phyloP scores from a whole-genome alignment of 257 asterid species.

The Rhazya stricta region DNA sequence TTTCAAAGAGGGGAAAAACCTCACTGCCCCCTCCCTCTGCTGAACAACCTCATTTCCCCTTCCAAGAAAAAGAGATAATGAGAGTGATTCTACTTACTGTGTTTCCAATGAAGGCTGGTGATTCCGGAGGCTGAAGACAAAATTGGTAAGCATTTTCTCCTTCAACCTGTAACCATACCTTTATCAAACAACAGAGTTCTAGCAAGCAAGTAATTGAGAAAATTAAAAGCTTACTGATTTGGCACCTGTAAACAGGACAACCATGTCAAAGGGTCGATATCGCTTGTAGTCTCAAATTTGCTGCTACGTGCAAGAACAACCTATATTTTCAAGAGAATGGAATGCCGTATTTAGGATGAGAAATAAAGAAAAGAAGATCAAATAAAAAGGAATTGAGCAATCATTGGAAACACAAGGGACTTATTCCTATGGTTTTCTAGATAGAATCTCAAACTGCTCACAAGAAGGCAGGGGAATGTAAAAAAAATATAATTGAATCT shows the following conservation, averaged over 20 bases:
- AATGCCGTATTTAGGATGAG: neutral
- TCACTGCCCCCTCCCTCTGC: neutral
- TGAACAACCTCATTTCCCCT: neutral
- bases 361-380: neutral
- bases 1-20: too few species aligned
- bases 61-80: too few species aligned
- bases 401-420: neutral
- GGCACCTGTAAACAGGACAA: conserved; percentile 63
- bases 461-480: neutral
- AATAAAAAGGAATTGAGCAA: neutral
- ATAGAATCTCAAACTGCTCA: neutral
- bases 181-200: conserved; percentile 8
- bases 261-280: conserved; percentile 79
- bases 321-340: conserved; percentile 28
- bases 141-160: conserved; percentile 81
- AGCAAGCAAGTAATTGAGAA: neutral
- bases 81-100: conserved; percentile 50
- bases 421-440: neutral
- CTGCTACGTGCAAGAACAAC: conserved; percentile 98
- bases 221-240: neutral
- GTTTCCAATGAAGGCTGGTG: conserved; percentile 93
- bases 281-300: conserved; percentile 60
- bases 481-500: neutral
- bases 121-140: conserved; percentile 85
- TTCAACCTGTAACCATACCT: conserved; percentile 39